Evolutionary conservation across 352 stramenopile genomes (phyloP).

Genomic region (Globisporangium alternatum): DNA sequence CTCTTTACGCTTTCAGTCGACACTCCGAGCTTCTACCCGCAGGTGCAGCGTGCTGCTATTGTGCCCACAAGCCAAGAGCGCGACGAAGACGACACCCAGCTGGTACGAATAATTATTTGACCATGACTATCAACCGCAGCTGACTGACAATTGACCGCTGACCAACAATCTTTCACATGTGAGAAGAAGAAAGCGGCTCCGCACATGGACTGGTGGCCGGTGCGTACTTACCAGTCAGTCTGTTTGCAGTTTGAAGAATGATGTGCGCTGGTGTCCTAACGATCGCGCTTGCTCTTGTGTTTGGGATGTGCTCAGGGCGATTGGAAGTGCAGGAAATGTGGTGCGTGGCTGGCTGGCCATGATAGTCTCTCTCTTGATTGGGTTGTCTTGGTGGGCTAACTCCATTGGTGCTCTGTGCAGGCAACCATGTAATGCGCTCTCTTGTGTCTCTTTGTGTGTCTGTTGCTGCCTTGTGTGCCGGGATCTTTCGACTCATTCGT

Average conservation of each 20-base stretch:
- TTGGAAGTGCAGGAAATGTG: conserved; percentile 77
- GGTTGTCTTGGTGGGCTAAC: conserved; percentile 9
- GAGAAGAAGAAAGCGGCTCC: conserved; percentile 44
- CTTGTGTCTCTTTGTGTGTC: conserved; percentile 1
- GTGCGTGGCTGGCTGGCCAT: conserved; percentile 21
- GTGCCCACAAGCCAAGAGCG: background rate
- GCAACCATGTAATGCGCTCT: conserved; percentile 53
- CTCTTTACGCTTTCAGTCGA: conserved; percentile 33
- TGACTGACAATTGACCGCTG: background rate
- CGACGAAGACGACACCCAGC: conserved; percentile 10
- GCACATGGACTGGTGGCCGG: conserved; percentile 81
- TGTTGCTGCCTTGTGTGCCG: background rate
- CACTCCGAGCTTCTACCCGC: conserved; percentile 41
- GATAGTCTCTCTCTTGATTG: background rate
- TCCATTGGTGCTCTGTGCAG: conserved; percentile 16
- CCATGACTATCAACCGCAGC: background rate
- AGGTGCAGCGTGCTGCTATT: background rate
- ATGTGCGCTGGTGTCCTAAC: background rate
- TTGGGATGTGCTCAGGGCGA: conserved; percentile 43
- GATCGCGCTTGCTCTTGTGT: conserved; percentile 4
- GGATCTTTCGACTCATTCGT: background rate
- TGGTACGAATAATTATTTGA: conserved; percentile 22
- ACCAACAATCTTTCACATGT: background rate
- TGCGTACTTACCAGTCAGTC: conserved; percentile 14
- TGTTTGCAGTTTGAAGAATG: background rate